Conservation (phyloP, 2,329 filamentous ascomycete species). For the Nothophoma quercina region DNA sequence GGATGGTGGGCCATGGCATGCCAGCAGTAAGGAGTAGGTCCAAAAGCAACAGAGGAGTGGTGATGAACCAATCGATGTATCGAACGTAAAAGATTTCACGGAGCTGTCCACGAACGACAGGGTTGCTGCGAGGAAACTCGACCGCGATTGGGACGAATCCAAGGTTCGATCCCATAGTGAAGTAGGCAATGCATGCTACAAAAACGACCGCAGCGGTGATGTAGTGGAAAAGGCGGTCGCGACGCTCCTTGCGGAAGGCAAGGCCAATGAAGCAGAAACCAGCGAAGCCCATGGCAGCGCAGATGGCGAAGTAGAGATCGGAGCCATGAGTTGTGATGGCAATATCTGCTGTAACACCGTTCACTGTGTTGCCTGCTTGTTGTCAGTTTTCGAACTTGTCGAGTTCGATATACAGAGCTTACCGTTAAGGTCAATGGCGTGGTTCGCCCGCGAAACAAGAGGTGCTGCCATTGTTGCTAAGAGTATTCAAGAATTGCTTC, state of each 20-base stretch:
- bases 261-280: constrained; percentile 63
- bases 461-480: constrained; percentile 8
- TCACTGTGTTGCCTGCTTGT: constrained; percentile 52
- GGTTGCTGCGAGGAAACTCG: constrained; percentile 60
- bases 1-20: constrained; percentile 69
- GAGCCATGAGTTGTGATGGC: constrained; percentile 67
- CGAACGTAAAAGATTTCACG: constrained; percentile 73
- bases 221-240: constrained; percentile 69
- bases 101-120: constrained; percentile 58
- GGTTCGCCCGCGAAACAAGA: constrained; percentile 22
- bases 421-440: constrained; percentile 36
- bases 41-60: constrained; percentile 69
- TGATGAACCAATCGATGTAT: constrained; percentile 71
- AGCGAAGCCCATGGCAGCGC: constrained; percentile 64
- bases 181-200: constrained; percentile 69
- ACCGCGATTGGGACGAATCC: constrained; percentile 70
- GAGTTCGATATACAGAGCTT: neutral
- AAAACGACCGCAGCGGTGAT: constrained; percentile 66
- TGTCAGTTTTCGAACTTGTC: neutral
- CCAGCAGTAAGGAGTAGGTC: constrained; percentile 70
- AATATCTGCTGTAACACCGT: constrained; percentile 60
- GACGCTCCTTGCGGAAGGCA: constrained; percentile 61
- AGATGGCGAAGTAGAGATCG: constrained; percentile 70
- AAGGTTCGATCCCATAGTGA: constrained; percentile 71
- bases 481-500: neutral